Evolutionary conservation across 2,329 filamentous ascomycete species (phyloP), one percentile per base, ranked within the genome.

Genomic region (Colletotrichum coccodes): DNA sequence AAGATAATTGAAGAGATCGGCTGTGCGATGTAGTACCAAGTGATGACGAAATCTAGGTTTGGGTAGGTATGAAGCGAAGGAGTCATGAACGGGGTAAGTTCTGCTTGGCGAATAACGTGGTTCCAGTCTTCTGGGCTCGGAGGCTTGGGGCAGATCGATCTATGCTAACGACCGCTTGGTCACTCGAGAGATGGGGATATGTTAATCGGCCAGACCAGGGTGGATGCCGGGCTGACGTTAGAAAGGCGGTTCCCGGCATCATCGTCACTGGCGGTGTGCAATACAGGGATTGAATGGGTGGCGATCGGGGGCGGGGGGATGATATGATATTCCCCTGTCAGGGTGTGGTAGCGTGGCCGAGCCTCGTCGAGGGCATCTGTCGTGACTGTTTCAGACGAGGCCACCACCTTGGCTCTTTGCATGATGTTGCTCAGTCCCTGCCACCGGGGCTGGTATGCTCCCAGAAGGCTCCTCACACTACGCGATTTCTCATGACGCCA

Each of bases 1-100:
- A 18, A 30, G 30, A 44, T 11, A 38, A 38, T 28, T 26, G 11
- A 8, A 50, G 42, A 30, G 16, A 12, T 38, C 44, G 38, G 56
- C 46, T 34, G 69, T 71, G 66, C 44, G n/a, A 70, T 70, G 69
- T 66, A 49, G 38, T 57, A 71, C 69, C n/a, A 56, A 30, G 44
- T 14, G 44, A 23, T 14, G 14, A 34, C 23, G 23, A 58, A 60
- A 44, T 58, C 38, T 38, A 8, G 32, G 32, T 54, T 38, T 21
- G 46, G 36, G 36, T 59, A 65, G 36, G 36, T 59, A 65, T 56
- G 42, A 36, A 49, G 28, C 4, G 18, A 32, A 30, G 46, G 38
- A 26, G 50, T 14, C 32, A 9, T 23, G 30, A 32, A 46, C 26
- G 63, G 40, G 23, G 23, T 42, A 62, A 26, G 32, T 50, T 26